Evolutionary conservation across 495 filamentous ascomycete species (phyloP).

Genomic region (Friedmanniomyces endolithicus): DNA sequence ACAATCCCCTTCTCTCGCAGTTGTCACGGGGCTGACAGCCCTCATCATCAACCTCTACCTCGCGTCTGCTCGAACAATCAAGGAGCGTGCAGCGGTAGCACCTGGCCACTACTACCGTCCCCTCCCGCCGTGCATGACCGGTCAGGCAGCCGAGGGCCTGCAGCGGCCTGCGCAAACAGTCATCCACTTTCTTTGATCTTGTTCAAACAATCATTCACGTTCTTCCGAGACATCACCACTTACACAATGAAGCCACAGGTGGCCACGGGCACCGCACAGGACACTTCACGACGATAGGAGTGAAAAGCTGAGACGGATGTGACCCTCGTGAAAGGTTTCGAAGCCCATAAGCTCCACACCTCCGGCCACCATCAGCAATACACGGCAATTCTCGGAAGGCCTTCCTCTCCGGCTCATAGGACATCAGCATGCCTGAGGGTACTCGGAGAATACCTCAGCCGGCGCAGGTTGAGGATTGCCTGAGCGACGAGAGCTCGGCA

Average conservation of each 20-base stretch:
- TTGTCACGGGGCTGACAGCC: neutral
- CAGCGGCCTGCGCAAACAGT: slow-evolving; percentile 17
- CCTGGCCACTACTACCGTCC: neutral
- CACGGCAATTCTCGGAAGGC: too few species aligned
- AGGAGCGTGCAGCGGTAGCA: neutral
- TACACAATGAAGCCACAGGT: slow-evolving; percentile 9
- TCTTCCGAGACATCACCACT: slow-evolving; percentile 18
- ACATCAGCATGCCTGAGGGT: slow-evolving; percentile 3
- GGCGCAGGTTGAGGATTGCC: slow-evolving; percentile 46
- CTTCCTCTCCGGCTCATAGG: too few species aligned
- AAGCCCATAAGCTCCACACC: neutral
- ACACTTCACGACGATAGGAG: neutral
- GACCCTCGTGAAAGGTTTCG: neutral
- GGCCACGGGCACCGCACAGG: neutral
- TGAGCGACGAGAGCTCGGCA: slow-evolving; percentile 39
- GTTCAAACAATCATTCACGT: slow-evolving; percentile 14
- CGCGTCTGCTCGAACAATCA: neutral
- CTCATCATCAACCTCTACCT: neutral
- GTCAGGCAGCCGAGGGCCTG: slow-evolving; percentile 8
- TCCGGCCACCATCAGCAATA: too few species aligned
- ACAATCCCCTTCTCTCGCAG: neutral
- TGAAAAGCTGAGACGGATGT: neutral
- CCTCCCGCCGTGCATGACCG: slow-evolving; percentile 15
- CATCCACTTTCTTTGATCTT: slow-evolving; percentile 13
- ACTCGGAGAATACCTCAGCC: slow-evolving; percentile 18